Evolutionary conservation across 2,329 filamentous ascomycete genomes (phyloP).

Genomic region (Penicillium concentricum): DNA sequence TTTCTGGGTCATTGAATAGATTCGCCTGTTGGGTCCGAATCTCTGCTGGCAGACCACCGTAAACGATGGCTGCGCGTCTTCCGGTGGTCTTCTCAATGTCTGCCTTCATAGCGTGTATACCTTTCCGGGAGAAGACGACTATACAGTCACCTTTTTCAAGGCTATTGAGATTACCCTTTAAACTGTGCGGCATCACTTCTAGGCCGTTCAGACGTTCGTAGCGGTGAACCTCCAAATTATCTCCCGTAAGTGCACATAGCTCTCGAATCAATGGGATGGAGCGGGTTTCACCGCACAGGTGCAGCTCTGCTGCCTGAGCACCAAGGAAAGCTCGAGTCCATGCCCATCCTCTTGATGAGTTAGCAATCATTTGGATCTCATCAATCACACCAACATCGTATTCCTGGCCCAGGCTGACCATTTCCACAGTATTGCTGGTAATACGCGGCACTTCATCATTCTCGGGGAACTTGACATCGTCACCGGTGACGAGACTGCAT

Average conservation of each 20-base stretch:
- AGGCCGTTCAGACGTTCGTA: conserved; percentile 84
- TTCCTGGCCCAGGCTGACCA: conserved; percentile 60
- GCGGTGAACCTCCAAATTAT: conserved; percentile 74
- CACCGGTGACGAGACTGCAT: conserved; percentile 84
- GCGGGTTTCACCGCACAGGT: conserved; percentile 88
- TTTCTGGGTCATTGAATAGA: conserved; percentile 91
- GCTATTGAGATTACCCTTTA: conserved; percentile 62
- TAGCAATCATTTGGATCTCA: conserved; percentile 96
- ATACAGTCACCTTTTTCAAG: conserved; percentile 88
- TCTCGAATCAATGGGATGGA: conserved; percentile 75
- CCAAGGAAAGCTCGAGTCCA: conserved; percentile 93
- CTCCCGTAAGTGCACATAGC: conserved; percentile 75
- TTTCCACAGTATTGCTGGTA: conserved; percentile 90
- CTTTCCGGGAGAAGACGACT: conserved; percentile 79
- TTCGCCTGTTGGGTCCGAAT: conserved; percentile 87
- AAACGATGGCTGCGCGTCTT: conserved; percentile 84
- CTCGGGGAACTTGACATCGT: conserved; percentile 74
- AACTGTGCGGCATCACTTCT: conserved; percentile 61
- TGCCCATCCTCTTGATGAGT: conserved; percentile 77
- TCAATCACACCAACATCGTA: conserved; percentile 94
- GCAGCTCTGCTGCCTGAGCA: conserved; percentile 81
- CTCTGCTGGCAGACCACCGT: conserved; percentile 87
- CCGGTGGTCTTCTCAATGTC: conserved; percentile 75
- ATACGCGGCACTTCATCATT: conserved; percentile 55
- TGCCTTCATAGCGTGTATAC: conserved; percentile 75